Evolutionary conservation across 352 stramenopile genomes (phyloP), one percentile per base, ranked within the genome.

Genomic region (Blastocystis sp.): DNA sequence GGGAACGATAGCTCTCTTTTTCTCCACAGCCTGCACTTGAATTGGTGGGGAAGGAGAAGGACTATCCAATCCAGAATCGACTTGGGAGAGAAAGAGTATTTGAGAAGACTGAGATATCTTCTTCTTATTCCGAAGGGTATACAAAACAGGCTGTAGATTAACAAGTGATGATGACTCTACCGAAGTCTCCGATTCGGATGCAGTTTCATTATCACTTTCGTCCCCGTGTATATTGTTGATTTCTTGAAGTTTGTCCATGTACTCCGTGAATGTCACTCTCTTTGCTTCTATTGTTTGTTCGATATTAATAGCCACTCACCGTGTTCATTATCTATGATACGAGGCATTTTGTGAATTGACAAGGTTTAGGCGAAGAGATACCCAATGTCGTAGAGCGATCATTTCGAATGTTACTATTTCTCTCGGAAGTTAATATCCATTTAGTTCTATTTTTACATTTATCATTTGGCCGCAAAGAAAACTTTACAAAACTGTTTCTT

Each of bases 101-200:
- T 85, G 73, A 3, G 73, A 85, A 37, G 73, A 85, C 16, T 85
- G 50, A 8, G 73, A 68, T 30, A 85, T 53, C 45, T 18, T 45
- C 20, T 68, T 26, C 30, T 66, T 85, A 55, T 69, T 85, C 8
- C 73, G 73, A 18, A 85, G 30, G 26, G 43, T 68, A 34, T 69
- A 85, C 34, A 85, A 53, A 50, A 85, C 73, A 26, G 73, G 73
- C 73, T 85, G 20, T 59, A 66, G 0, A 20, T 64, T 47, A 26
- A 41, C 50, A 55, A 37, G 24, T 11, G 5, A 53, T n/a, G 3
- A 16, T 34, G 39, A 69, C 45, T 47, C 30, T 43, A 85, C 73
- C 0, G 73, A 85, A 69, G 73, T 50, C 47, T 85, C 73, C 2
- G 73, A 85, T 69, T 85, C 73, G 0, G 73, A 85, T 26, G 73